Percentiles rank a stretch among this genome's conserved stretches.
Evolutionary conservation across 306 rosid species (phyloP).

Genomic region (Cicer judaicum): DNA sequence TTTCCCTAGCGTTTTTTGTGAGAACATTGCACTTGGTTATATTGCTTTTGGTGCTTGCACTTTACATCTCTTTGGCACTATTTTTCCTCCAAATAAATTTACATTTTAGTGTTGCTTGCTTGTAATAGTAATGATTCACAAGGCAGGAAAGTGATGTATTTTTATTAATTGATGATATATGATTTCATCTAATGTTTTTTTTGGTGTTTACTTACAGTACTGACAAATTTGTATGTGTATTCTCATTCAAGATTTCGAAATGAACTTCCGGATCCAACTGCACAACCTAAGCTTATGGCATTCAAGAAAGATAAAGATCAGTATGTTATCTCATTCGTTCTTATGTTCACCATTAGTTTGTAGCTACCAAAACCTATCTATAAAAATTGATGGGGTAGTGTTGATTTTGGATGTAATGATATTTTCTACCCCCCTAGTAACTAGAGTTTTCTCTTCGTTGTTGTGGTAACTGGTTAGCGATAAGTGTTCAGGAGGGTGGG

Average conservation of each 20-base stretch:
- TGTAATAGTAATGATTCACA: slow-evolving; percentile 16
- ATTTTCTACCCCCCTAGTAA: background rate
- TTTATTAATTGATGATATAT: slow-evolving; percentile 14
- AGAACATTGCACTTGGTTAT: slow-evolving; percentile 19
- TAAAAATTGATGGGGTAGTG: slow-evolving; percentile 18
- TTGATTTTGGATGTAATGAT: slow-evolving; percentile 20
- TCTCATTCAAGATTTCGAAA: slow-evolving; percentile 77
- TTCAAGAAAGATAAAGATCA: slow-evolving; percentile 86
- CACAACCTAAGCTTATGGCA: slow-evolving; percentile 97
- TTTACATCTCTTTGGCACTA: background rate
- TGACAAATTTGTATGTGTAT: slow-evolving; percentile 45
- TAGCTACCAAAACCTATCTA: background rate
- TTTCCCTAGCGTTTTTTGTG: background rate
- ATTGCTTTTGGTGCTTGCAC: slow-evolving; percentile 5
- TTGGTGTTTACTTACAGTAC: slow-evolving; percentile 33
- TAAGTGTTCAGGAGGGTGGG: slow-evolving; percentile 16
- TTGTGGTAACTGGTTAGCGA: slow-evolving; percentile 9
- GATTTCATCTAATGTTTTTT: slow-evolving; percentile 16
- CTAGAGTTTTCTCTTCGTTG: background rate
- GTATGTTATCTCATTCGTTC: slow-evolving; percentile 59
- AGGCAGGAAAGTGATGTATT: slow-evolving; percentile 19
- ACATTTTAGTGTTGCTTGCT: slow-evolving; percentile 5
- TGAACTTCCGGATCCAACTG: slow-evolving; percentile 98
- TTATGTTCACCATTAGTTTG: slow-evolving; percentile 14
- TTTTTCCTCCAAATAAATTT: slow-evolving; percentile 13